These are phyloP conservation scores for Flaveria brownii DNA, from an alignment of 129 eudicot genomes.

Conservation along the genomic window DNA sequence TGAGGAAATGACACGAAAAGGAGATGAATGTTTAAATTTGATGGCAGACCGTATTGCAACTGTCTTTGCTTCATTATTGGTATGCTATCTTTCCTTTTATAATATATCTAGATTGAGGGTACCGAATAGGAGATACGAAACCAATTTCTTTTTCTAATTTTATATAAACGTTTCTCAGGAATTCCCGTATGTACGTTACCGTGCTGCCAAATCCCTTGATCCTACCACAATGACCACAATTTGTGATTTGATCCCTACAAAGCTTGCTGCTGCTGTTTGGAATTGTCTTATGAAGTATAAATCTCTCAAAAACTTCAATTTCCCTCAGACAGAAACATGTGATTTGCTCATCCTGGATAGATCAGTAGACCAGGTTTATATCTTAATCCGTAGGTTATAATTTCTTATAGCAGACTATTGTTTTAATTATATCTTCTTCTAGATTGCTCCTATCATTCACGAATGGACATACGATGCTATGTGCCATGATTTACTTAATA, in stretches of 20 bases:
- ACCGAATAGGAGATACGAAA: neutral
- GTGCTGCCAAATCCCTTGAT: constrained; percentile 93
- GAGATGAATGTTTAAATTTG: constrained; percentile 60
- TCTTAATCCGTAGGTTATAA: neutral
- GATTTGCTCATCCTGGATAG: constrained; percentile 88
- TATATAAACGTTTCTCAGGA: constrained; percentile 50
- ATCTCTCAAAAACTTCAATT: constrained; percentile 55
- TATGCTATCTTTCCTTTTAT: constrained; percentile 32
- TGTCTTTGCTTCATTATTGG: constrained; percentile 94
- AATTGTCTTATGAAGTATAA: constrained; percentile 78
- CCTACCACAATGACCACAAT: constrained; percentile 80
- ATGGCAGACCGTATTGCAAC: constrained; percentile 93
- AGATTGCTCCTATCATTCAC: constrained; percentile 94
- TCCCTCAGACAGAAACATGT: constrained; percentile 86
- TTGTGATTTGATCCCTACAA: constrained; percentile 87
- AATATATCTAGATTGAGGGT: constrained; percentile 14
- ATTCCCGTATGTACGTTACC: constrained; percentile 92
- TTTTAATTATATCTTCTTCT: constrained; percentile 15
- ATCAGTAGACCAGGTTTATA: constrained; percentile 81
- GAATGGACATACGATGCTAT: constrained; percentile 99
- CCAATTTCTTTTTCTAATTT: neutral
- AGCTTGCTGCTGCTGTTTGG: constrained; percentile 93
- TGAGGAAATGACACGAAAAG: constrained; percentile 63
- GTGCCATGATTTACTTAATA: constrained; percentile 82
- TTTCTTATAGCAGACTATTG: neutral